A percentile compares a stretch with the other conserved stretches of the same genome.
Evolutionary conservation across 345 rosid genomes (phyloP).

Genomic region (Euclidium syriacum): DNA sequence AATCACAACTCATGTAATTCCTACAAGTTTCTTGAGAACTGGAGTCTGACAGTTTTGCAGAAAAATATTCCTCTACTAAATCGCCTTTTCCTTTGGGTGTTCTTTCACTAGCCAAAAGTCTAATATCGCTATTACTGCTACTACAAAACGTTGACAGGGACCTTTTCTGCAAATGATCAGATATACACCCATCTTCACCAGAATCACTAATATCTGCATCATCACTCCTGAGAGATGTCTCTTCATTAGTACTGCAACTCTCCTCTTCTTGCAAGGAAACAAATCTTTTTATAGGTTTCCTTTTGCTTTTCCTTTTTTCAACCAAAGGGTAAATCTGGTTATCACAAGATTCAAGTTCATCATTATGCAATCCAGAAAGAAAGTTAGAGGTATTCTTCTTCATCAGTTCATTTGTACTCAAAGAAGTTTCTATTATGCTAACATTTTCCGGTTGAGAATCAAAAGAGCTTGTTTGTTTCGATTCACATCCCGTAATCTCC

Average conservation of each 20-base stretch:
- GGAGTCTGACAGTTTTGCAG: conserved; percentile 49
- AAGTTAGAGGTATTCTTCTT: conserved; percentile 16
- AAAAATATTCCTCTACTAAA: conserved; percentile 56
- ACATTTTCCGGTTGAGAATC: conserved; percentile 32
- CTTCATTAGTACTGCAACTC: conserved; percentile 28
- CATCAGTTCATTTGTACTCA: conserved; percentile 18
- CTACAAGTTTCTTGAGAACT: conserved; percentile 54
- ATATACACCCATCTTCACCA: conserved; percentile 8
- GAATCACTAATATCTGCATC: conserved; percentile 23
- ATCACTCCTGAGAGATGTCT: conserved; percentile 28
- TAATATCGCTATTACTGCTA: conserved; percentile 5
- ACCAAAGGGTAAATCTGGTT: conserved; percentile 34
- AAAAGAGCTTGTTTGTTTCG: conserved; percentile 15
- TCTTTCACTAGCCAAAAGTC: conserved; percentile 26
- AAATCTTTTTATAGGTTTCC: conserved; percentile 55
- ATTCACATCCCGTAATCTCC: conserved; percentile 6
- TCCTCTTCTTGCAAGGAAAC: conserved; percentile 46
- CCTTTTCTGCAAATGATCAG: neutral
- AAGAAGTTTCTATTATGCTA: conserved; percentile 14
- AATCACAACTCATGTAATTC: conserved; percentile 52
- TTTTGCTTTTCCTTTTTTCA: conserved; percentile 42
- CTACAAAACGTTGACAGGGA: neutral
- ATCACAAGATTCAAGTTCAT: conserved; percentile 27
- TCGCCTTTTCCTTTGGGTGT: conserved; percentile 33
- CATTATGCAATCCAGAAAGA: conserved; percentile 26